These are phyloP conservation scores for Hirschioporus abietinus DNA, from an alignment of 768 basidiomycete genomes.

Conservation along the genomic window DNA sequence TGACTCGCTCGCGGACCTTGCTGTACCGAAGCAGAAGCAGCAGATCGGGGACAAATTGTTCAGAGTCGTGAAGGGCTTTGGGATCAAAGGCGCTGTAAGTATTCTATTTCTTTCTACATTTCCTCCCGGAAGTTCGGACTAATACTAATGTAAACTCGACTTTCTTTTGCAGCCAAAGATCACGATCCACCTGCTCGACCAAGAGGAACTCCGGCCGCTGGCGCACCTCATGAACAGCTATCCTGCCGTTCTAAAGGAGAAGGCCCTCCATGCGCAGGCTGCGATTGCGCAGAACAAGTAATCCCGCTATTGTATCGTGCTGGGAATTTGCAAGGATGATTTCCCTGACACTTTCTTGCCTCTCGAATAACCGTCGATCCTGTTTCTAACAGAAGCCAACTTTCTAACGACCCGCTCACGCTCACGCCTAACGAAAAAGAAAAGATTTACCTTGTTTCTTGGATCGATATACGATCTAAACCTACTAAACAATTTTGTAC, in stretches of 20 bases:
- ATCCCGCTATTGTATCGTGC: not conserved
- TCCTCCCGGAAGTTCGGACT: not conserved
- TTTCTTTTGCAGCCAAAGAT: slow-evolving; percentile 58
- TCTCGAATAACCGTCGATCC: no score
- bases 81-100: slow-evolving; percentile 75
- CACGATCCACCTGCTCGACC: slow-evolving; percentile 77
- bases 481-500: no score
- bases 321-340: no score
- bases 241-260: slow-evolving; percentile 76
- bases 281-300: slow-evolving; percentile 21
- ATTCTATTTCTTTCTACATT: not conserved
- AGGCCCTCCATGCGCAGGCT: slow-evolving; percentile 33
- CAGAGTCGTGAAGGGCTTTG: slow-evolving; percentile 64
- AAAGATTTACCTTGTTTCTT: no score
- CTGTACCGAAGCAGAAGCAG: slow-evolving; percentile 66
- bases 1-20: slow-evolving; percentile 52
- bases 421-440: no score
- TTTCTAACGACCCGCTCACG: no score
- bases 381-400: no score
- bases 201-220: slow-evolving; percentile 78
- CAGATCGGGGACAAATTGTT: slow-evolving; percentile 75
- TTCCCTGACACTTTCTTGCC: no score
- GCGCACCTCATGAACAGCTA: slow-evolving; percentile 88
- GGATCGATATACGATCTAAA: no score
- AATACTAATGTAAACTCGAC: not conserved